phyloP scores from a whole-genome alignment of 345 rosid genomes.

The Pistacia vera region DNA sequence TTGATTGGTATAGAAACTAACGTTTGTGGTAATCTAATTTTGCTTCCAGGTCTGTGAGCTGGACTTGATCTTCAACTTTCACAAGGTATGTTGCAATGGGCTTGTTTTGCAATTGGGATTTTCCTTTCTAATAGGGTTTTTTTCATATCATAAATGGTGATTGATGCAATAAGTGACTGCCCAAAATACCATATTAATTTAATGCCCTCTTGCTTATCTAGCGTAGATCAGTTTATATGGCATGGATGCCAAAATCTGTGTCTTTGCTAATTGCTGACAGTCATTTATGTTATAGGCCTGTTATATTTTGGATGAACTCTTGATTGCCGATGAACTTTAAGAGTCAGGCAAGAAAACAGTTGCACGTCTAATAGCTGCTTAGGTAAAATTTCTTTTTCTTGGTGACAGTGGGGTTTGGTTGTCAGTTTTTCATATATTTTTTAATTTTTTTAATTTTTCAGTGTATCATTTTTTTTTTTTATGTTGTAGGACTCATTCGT shows the following conservation, averaged over 20 bases:
- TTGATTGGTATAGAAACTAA: constrained; percentile 11
- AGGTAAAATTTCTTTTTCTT: constrained; percentile 36
- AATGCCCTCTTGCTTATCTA: not conserved
- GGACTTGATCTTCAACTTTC: constrained; percentile 95
- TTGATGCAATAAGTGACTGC: constrained; percentile 6
- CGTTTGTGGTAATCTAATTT: not conserved
- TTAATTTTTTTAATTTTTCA: too few relatives aligned
- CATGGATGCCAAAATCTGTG: constrained; percentile 1
- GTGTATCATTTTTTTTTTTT: not conserved
- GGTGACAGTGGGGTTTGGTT: constrained; percentile 1
- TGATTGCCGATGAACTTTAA: constrained; percentile 96
- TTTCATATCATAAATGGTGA: too few relatives aligned
- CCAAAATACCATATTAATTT: not conserved
- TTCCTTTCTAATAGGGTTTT: not conserved
- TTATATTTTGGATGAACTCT: constrained; percentile 84
- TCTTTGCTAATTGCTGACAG: constrained; percentile 18
- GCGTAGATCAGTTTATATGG: too few relatives aligned
- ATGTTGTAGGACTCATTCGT: constrained; percentile 78
- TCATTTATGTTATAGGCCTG: constrained; percentile 61
- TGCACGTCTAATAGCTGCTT: constrained; percentile 81
- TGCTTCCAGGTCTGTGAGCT: constrained; percentile 80
- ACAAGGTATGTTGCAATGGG: constrained; percentile 57
- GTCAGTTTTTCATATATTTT: not conserved
- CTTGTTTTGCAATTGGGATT: not conserved
- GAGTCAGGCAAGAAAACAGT: constrained; percentile 94